Conservation (phyloP, 2,329 filamentous ascomycete genomes). For the Clarireedia sp. region DNA sequence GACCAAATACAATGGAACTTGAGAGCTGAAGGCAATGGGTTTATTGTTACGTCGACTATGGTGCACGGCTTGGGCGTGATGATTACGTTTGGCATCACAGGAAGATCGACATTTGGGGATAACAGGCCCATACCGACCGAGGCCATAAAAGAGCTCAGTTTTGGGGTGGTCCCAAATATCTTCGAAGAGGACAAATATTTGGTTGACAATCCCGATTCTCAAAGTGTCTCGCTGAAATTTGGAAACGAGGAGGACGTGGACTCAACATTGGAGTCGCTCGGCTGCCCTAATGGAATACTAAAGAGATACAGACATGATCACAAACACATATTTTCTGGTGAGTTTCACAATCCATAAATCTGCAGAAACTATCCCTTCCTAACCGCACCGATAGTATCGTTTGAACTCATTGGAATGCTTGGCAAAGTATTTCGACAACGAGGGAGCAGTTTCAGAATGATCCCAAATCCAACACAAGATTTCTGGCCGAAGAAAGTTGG, state of each 20-base stretch:
- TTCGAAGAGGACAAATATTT: conserved; percentile 37
- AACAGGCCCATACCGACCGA: conserved; percentile 47
- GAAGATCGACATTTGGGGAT: conserved; percentile 39
- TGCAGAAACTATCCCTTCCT: not conserved
- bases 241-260: conserved; percentile 42
- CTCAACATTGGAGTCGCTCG: conserved; percentile 44
- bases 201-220: conserved; percentile 28
- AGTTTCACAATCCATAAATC: not conserved
- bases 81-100: conserved; percentile 46
- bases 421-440: conserved; percentile 42
- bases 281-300: conserved; percentile 45
- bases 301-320: conserved; percentile 32
- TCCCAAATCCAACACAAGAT: conserved; percentile 49
- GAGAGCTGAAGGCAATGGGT: conserved; percentile 33
- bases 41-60: conserved; percentile 30
- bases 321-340: conserved; percentile 28
- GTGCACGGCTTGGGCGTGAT: conserved; percentile 44
- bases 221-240: conserved; percentile 36
- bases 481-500: conserved; percentile 39
- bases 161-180: conserved; percentile 48
- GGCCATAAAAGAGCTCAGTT: conserved; percentile 46
- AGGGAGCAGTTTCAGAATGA: conserved; percentile 42
- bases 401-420: conserved; percentile 53
- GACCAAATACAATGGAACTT: conserved; percentile 43
- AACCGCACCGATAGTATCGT: conserved; percentile 39